phyloP scores from a whole-genome alignment of 1,284 basidiomycete genomes.

The Lentinula novae-zelandiae region DNA sequence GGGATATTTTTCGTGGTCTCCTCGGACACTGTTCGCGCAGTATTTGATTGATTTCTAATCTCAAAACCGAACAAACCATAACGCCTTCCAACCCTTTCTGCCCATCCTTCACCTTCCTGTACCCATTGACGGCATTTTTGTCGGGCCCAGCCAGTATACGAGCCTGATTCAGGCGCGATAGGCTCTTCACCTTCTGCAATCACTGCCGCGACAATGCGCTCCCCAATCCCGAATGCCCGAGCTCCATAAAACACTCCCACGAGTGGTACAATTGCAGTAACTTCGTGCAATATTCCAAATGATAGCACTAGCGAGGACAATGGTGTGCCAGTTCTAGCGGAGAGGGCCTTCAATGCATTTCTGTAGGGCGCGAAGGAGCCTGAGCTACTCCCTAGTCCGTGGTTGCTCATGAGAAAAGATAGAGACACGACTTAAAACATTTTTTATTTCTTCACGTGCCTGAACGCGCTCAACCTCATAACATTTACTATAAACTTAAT shows the following conservation, averaged over 20 bases:
- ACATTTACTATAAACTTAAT: background rate
- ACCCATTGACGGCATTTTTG: constrained; percentile 55
- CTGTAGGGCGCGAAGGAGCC: constrained; percentile 40
- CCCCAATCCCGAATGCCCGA: constrained; percentile 68
- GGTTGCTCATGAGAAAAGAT: constrained; percentile 7
- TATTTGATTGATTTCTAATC: constrained; percentile 37
- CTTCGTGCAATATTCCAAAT: constrained; percentile 84
- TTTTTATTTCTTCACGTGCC: background rate
- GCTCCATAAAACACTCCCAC: constrained; percentile 74
- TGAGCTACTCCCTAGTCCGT: background rate
- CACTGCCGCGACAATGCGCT: constrained; percentile 49
- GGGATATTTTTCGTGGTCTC: constrained; percentile 3
- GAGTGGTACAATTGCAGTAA: constrained; percentile 81
- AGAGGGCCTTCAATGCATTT: constrained; percentile 50
- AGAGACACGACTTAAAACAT: background rate
- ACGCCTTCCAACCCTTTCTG: constrained; percentile 66
- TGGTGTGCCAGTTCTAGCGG: constrained; percentile 65
- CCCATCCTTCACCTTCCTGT: constrained; percentile 70
- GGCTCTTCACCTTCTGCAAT: constrained; percentile 13
- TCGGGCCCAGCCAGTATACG: constrained; percentile 32
- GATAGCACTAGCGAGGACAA: constrained; percentile 76
- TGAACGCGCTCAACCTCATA: background rate
- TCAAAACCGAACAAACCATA: constrained; percentile 84
- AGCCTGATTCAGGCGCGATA: constrained; percentile 7
- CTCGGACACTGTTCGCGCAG: constrained; percentile 1